Percentiles rank a stretch among this genome's conserved stretches.
These are phyloP conservation scores for Chrysoporthe deuterocubensis DNA, from an alignment of 2,329 filamentous ascomycete genomes.

Conservation along the genomic window DNA sequence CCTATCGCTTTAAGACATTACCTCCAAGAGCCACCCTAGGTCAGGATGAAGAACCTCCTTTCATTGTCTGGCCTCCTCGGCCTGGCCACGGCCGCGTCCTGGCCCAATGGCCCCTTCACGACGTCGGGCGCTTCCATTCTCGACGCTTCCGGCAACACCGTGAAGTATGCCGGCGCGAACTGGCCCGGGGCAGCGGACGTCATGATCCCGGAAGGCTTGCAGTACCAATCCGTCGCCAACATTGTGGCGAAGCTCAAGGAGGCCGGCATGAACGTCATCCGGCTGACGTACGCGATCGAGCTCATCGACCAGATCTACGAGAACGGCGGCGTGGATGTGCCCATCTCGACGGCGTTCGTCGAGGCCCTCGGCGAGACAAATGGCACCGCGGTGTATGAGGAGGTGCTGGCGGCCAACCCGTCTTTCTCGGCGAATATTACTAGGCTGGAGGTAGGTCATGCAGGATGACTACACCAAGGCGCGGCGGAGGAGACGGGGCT, in stretches of 20 bases:
- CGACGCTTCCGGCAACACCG: conserved; percentile 38
- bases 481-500: not conserved
- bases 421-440: conserved; percentile 52
- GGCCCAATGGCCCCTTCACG: conserved; percentile 29
- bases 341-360: conserved; percentile 42
- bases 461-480: too few relatives aligned
- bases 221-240: conserved; percentile 53
- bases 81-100: conserved; percentile 20
- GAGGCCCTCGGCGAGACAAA: conserved; percentile 50
- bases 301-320: conserved; percentile 56
- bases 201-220: conserved; percentile 60
- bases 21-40: not conserved
- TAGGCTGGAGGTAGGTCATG: conserved; percentile 42
- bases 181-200: conserved; percentile 59
- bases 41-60: conserved; percentile 12
- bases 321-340: conserved; percentile 43
- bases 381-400: conserved; percentile 47
- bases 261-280: conserved; percentile 58
- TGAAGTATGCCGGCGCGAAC: conserved; percentile 54
- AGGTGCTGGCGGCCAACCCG: conserved; percentile 56
- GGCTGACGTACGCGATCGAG: conserved; percentile 59
- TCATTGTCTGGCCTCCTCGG: conserved; percentile 15
- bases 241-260: conserved; percentile 55
- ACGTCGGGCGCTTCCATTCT: conserved; percentile 35
- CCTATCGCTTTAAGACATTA: not conserved